Base-by-base conservation (phyloP, 2,329 filamentous ascomycete species). In the Pyricularia pennisetigena region DNA sequence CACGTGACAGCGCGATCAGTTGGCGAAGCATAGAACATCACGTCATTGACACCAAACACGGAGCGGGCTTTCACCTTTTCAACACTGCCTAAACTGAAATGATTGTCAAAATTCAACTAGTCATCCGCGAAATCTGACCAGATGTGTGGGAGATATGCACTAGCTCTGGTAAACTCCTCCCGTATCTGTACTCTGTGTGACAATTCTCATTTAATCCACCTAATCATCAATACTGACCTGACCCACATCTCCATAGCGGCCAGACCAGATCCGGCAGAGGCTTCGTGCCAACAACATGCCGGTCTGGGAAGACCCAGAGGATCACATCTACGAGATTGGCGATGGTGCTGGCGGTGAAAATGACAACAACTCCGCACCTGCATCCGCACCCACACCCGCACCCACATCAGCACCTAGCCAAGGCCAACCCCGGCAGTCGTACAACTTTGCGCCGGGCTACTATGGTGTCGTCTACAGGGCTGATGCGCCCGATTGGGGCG, bases 401-500 rank as follows among this genome's bases (percentile, higher is more conserved):
- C 65, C 41, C n/a, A 1, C 32, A 26, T 1, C 32, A 10, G 14
- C 65, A 30, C n/a, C 64, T 4, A 49, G n/a, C 29, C 54, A 89
- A 20, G 76, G 74, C 2, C 79, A 81, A 0, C 86, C 86, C 0
- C 86, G 91, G 54, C 90, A 92, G 75, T 93, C 86, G 49, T 97
- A 96, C 80, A 98, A 98, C 77, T 96, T 99, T 75, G 93, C 94
- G 0, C 95, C 95, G 0, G 91, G 94, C 0, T 91, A 93, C 70
- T 85, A 90, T 74, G 94, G 95, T 41, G 82, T 95, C 28, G 91
- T 98, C 29, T 97, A 97, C 76, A 88, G 93, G 69, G 92, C 92
- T 41, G 87, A 93, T 67, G 84, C 85, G 6, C 83, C 88, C 14
- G 87, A 90, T 69, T 80, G 81, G 71, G 87, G 86, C n/a, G 82